These are phyloP conservation scores for Paecilomyces variotii DNA, from an alignment of 2,329 filamentous ascomycete species.

Conservation along the genomic window DNA sequence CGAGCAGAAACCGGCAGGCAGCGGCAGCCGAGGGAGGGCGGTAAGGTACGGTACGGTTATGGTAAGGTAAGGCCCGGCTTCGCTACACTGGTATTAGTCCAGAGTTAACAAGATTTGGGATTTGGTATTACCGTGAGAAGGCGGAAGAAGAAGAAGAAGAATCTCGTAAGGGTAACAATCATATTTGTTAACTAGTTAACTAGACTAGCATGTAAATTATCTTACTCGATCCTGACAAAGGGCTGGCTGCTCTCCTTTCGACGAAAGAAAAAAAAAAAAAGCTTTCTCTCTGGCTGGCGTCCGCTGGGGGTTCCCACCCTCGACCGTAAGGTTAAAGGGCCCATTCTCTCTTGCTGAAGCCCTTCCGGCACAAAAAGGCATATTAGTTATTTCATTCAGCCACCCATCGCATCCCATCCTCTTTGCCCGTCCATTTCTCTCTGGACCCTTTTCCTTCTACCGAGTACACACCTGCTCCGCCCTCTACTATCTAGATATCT, in stretches of 20 bases:
- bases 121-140: neutral
- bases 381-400: neutral
- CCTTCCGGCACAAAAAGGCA: neutral
- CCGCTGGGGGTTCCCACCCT: neutral
- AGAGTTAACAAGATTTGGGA: too few relatives aligned
- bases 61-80: too few relatives aligned
- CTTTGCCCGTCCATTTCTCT: slow-evolving; percentile 4
- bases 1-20: neutral
- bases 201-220: neutral
- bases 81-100: too few relatives aligned
- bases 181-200: neutral
- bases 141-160: neutral
- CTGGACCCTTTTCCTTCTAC: neutral
- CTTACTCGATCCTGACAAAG: slow-evolving; percentile 1
- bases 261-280: neutral
- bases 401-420: neutral
- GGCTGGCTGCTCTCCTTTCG: neutral
- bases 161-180: too few relatives aligned
- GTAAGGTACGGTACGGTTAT: neutral
- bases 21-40: neutral
- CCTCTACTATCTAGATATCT: neutral
- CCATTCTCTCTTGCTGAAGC: neutral
- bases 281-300: neutral
- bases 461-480: neutral
- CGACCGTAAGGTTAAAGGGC: neutral